Conservation (phyloP, 2,329 filamentous ascomycete species). For the Pseudocercospora crystallina region DNA sequence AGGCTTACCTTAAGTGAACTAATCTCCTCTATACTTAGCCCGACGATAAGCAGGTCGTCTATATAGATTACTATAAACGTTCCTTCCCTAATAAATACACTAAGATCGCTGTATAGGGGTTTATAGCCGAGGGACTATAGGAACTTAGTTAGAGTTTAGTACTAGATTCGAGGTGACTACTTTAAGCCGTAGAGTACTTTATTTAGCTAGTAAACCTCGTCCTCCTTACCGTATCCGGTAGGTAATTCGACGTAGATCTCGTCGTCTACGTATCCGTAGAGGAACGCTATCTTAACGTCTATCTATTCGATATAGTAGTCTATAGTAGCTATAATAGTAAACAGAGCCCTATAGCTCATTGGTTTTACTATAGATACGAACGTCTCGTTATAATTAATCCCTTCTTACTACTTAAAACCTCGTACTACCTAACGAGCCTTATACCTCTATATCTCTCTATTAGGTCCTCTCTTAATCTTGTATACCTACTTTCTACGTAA, state of each 20-base stretch:
- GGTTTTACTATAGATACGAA: background rate
- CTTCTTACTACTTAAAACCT: background rate
- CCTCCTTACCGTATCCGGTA: too few relatives aligned
- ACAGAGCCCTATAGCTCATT: background rate
- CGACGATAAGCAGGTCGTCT: background rate
- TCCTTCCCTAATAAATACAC: background rate
- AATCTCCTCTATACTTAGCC: background rate
- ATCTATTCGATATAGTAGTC: conserved; percentile 1
- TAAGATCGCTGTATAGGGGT: background rate
- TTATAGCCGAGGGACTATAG: background rate
- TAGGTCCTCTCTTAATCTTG: background rate
- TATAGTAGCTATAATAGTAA: background rate
- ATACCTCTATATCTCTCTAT: background rate
- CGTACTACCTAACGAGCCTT: conserved; percentile 2
- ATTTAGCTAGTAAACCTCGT: too few relatives aligned
- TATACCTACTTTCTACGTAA: background rate
- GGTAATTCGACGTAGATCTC: too few relatives aligned
- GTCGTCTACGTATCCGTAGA: background rate
- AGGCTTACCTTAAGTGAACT: background rate
- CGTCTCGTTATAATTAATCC: conserved; percentile 1
- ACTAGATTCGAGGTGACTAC: too few relatives aligned
- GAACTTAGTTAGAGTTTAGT: too few relatives aligned
- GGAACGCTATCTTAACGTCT: conserved; percentile 4
- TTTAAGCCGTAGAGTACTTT: too few relatives aligned
- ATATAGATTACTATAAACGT: background rate